Evolutionary conservation across 352 stramenopile species (phyloP).

Genomic region (Pythium aphanidermatum): DNA sequence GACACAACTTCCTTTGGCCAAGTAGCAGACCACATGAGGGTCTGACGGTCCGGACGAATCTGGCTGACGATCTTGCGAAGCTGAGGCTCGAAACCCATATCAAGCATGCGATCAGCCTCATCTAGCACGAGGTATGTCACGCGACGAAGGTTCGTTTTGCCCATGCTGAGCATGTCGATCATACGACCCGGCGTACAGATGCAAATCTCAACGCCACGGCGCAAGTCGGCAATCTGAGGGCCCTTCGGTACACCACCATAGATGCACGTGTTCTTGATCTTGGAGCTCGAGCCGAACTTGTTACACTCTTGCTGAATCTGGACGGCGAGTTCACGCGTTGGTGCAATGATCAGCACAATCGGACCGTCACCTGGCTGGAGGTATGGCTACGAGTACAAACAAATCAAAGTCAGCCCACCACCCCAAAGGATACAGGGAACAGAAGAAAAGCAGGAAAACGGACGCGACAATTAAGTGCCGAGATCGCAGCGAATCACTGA

Average conservation of each 20-base stretch:
- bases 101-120: slow-evolving; percentile 96
- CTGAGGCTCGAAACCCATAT: slow-evolving; percentile 95
- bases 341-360: slow-evolving; percentile 97
- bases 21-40: slow-evolving; percentile 98
- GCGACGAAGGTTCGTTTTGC: slow-evolving; percentile 94
- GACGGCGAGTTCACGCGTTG: slow-evolving; percentile 97
- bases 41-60: slow-evolving; percentile 97
- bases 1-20: slow-evolving; percentile 98
- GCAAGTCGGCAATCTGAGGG: slow-evolving; percentile 83
- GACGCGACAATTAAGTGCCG: slow-evolving; percentile 9
- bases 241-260: slow-evolving; percentile 98
- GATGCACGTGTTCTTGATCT: slow-evolving; percentile 99
- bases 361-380: slow-evolving; percentile 97
- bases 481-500: not conserved
- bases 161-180: slow-evolving; percentile 97
- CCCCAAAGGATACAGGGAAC: not conserved
- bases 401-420: slow-evolving; percentile 25
- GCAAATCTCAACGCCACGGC: slow-evolving; percentile 77
- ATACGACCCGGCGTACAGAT: slow-evolving; percentile 95
- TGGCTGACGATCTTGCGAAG: slow-evolving; percentile 96
- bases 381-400: slow-evolving; percentile 54
- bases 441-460: slow-evolving; percentile 18
- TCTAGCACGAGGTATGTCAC: slow-evolving; percentile 99
- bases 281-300: slow-evolving; percentile 96
- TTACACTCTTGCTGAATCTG: slow-evolving; percentile 99